Evolutionary conservation across 495 filamentous ascomycete genomes (phyloP).

Genomic region (Tuber magnatum): DNA sequence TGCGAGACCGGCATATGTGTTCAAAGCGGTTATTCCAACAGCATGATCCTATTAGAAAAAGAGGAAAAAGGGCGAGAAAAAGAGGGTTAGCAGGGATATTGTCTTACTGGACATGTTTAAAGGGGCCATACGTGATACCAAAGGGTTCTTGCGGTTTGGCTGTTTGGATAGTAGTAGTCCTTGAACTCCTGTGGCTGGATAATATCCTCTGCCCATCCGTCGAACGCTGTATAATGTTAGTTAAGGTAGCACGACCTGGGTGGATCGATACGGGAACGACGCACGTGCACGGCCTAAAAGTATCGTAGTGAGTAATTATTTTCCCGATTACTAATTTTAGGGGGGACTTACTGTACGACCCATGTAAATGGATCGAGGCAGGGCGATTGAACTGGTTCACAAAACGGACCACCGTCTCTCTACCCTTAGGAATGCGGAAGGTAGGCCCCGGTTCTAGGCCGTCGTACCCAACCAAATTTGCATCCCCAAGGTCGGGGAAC

Average conservation of each 20-base stretch:
- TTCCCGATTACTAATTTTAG: background rate
- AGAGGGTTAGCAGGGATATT: background rate
- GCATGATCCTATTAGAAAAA: slow-evolving; percentile 45
- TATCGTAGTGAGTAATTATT: background rate
- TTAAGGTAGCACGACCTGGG: background rate
- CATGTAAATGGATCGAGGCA: slow-evolving; percentile 51
- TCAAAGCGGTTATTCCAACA: slow-evolving; percentile 45
- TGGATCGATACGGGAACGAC: background rate
- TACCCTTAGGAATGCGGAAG: slow-evolving; percentile 45
- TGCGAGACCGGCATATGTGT: slow-evolving; percentile 51
- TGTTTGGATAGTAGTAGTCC: slow-evolving; percentile 58
- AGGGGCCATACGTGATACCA: slow-evolving; percentile 50
- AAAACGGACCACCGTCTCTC: slow-evolving; percentile 50
- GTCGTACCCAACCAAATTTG: slow-evolving; percentile 51
- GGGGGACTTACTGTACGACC: slow-evolving; percentile 45
- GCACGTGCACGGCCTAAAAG: slow-evolving; percentile 17
- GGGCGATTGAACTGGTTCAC: slow-evolving; percentile 47
- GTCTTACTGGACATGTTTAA: background rate
- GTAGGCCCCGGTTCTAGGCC: slow-evolving; percentile 53
- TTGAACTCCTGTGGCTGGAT: slow-evolving; percentile 50
- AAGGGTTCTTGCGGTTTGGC: slow-evolving; percentile 48
- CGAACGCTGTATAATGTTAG: slow-evolving; percentile 39
- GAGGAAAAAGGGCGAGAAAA: background rate
- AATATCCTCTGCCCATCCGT: slow-evolving; percentile 55
- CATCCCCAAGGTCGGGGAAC: slow-evolving; percentile 47